A percentile compares a stretch with the other conserved stretches of the same genome.
Conservation (phyloP, 129 eudicot genomes). For the Ambrosia artemisiifolia region DNA sequence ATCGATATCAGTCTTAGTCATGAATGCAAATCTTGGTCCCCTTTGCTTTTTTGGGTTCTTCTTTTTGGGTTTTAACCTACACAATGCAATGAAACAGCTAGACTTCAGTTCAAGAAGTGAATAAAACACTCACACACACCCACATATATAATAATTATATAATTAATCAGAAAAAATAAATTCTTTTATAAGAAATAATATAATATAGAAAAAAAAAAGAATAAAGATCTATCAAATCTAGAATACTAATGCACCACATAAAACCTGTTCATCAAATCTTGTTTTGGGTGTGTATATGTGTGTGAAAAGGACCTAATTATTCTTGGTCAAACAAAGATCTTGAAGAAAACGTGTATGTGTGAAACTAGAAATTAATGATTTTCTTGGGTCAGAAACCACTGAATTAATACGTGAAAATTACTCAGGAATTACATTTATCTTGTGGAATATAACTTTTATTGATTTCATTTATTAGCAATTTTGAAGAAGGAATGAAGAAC, state of each 20-base stretch:
- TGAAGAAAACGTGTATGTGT: constrained; percentile 26
- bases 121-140: no score
- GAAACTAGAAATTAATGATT: constrained; percentile 25
- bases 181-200: constrained; percentile 21
- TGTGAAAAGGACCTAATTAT: constrained; percentile 21
- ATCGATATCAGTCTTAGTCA: constrained; percentile 96
- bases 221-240: constrained; percentile 31
- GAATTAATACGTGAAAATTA: constrained; percentile 12
- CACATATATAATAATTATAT: not conserved
- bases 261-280: constrained; percentile 35
- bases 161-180: not conserved
- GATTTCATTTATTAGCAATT: constrained; percentile 11
- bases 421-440: constrained; percentile 9
- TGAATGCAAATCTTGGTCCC: constrained; percentile 93
- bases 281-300: constrained; percentile 12
- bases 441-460: not conserved
- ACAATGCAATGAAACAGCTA: constrained; percentile 15
- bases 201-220: constrained; percentile 12
- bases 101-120: constrained; percentile 10
- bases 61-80: constrained; percentile 67
- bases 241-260: constrained; percentile 14
- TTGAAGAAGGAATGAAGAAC: constrained; percentile 19
- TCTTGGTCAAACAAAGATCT: constrained; percentile 26
- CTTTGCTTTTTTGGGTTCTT: constrained; percentile 76
- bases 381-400: constrained; percentile 31